These are phyloP conservation scores for Tilletia horrida DNA, from an alignment of 1,284 basidiomycete genomes.

Conservation along the genomic window DNA sequence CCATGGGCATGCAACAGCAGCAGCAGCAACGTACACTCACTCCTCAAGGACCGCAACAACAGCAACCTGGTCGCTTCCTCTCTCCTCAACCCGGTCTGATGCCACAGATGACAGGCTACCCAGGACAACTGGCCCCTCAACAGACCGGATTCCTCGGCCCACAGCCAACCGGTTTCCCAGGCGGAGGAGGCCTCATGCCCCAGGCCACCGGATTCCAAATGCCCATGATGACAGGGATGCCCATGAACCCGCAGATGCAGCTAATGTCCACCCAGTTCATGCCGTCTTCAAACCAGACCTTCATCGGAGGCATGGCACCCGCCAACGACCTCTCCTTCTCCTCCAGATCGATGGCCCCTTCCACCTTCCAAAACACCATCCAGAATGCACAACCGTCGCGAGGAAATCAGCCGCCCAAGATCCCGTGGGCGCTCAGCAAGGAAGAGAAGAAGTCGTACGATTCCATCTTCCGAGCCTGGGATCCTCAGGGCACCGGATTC, in stretches of 20 bases:
- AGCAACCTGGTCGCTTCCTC: slow-evolving; percentile 19
- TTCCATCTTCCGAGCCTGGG: slow-evolving; percentile 95
- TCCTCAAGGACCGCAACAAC: slow-evolving; percentile 22
- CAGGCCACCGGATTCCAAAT: slow-evolving; percentile 48
- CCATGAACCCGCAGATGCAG: slow-evolving; percentile 51
- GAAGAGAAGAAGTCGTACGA: slow-evolving; percentile 96
- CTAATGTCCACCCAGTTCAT: slow-evolving; percentile 54
- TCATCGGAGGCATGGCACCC: slow-evolving; percentile 43
- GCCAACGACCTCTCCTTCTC: slow-evolving; percentile 52
- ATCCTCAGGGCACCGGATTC: slow-evolving; percentile 76
- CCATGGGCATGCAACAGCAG: slow-evolving; percentile 26
- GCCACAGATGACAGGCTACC: slow-evolving; percentile 43
- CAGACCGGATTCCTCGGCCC: slow-evolving; percentile 34
- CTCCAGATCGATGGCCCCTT: slow-evolving; percentile 47
- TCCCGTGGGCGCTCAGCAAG: slow-evolving; percentile 84
- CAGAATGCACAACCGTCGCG: slow-evolving; percentile 63
- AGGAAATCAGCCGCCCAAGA: slow-evolving; percentile 68
- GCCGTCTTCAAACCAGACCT: slow-evolving; percentile 48
- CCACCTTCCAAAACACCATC: slow-evolving; percentile 49
- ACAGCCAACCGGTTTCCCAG: slow-evolving; percentile 39
- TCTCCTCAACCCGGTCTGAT: slow-evolving; percentile 24
- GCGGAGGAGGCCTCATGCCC: slow-evolving; percentile 37
- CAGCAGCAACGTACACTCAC: slow-evolving; percentile 20
- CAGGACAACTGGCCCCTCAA: slow-evolving; percentile 20
- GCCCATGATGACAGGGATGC: slow-evolving; percentile 54